These are phyloP conservation scores for Albugo candida DNA, from an alignment of 352 stramenopile species.

Conservation along the genomic window DNA sequence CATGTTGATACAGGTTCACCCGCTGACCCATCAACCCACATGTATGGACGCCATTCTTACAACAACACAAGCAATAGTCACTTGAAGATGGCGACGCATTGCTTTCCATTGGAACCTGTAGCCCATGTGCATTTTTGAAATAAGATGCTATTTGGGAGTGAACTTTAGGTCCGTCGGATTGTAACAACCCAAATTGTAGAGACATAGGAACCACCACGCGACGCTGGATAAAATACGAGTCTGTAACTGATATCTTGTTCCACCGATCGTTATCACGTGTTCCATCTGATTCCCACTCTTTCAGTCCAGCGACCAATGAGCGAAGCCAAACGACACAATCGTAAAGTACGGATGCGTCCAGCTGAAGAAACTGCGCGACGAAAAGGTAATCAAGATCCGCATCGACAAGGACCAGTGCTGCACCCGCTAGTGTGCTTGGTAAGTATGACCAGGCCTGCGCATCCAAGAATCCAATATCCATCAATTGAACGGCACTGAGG, in stretches of 20 bases:
- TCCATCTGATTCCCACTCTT: conserved; percentile 21
- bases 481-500: conserved; percentile 34
- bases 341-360: conserved; percentile 57
- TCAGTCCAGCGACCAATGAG: conserved; percentile 27
- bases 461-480: conserved; percentile 57
- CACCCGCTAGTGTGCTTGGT: conserved; percentile 51
- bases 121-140: background rate
- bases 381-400: conserved; percentile 48
- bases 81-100: conserved; percentile 29
- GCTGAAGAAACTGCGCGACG: conserved; percentile 61
- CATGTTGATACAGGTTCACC: conserved; percentile 73
- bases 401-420: conserved; percentile 48
- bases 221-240: conserved; percentile 51
- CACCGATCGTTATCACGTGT: conserved; percentile 38
- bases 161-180: no score
- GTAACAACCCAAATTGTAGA: background rate
- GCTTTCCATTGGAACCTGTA: background rate
- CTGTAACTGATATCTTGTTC: conserved; percentile 42
- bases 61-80: conserved; percentile 44
- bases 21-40: conserved; percentile 20
- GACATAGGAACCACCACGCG: conserved; percentile 39
- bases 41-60: conserved; percentile 32
- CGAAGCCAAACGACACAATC: conserved; percentile 70
- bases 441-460: conserved; percentile 58
- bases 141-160: background rate